These are phyloP conservation scores for Coemansia sp. DNA, from an alignment of 371 early-diverging fungal genomes.

Conservation along the genomic window DNA sequence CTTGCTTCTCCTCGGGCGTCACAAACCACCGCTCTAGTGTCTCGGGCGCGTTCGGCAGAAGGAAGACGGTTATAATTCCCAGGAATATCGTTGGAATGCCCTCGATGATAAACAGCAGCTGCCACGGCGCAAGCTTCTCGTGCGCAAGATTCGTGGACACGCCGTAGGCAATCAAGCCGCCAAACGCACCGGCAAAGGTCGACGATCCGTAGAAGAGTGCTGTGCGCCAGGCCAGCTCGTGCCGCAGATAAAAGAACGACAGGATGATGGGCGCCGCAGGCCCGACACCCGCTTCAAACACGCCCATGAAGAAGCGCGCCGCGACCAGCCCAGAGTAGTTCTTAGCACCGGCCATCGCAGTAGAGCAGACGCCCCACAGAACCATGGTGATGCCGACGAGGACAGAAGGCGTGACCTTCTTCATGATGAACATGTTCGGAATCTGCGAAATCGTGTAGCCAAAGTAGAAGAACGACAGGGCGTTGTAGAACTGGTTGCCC, in stretches of 20 bases:
- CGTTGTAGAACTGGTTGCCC: slow-evolving; percentile 54
- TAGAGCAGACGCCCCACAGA: slow-evolving; percentile 58
- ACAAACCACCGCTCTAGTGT: slow-evolving; percentile 60
- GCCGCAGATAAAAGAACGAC: slow-evolving; percentile 73
- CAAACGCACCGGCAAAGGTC: slow-evolving; percentile 70
- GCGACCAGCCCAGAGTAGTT: slow-evolving; percentile 32
- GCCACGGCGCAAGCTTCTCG: slow-evolving; percentile 42
- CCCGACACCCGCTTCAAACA: slow-evolving; percentile 73
- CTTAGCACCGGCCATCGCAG: slow-evolving; percentile 50
- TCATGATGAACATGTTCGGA: slow-evolving; percentile 62
- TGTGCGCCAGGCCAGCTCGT: slow-evolving; percentile 73
- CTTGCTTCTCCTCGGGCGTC: slow-evolving; percentile 59
- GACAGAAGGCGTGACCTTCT: slow-evolving; percentile 63
- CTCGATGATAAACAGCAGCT: slow-evolving; percentile 62
- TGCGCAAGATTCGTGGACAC: slow-evolving; percentile 45
- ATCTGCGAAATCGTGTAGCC: slow-evolving; percentile 75
- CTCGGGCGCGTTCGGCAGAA: slow-evolving; percentile 71
- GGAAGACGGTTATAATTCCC: slow-evolving; percentile 58
- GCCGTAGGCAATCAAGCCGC: slow-evolving; percentile 62
- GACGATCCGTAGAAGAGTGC: slow-evolving; percentile 58
- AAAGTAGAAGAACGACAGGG: slow-evolving; percentile 69
- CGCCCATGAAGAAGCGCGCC: slow-evolving; percentile 68
- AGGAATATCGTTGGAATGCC: slow-evolving; percentile 59
- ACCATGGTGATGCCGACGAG: slow-evolving; percentile 62
- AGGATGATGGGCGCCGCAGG: slow-evolving; percentile 75